Conservation (phyloP, 352 stramenopile species). For the Phytophthora pinifolia region DNA sequence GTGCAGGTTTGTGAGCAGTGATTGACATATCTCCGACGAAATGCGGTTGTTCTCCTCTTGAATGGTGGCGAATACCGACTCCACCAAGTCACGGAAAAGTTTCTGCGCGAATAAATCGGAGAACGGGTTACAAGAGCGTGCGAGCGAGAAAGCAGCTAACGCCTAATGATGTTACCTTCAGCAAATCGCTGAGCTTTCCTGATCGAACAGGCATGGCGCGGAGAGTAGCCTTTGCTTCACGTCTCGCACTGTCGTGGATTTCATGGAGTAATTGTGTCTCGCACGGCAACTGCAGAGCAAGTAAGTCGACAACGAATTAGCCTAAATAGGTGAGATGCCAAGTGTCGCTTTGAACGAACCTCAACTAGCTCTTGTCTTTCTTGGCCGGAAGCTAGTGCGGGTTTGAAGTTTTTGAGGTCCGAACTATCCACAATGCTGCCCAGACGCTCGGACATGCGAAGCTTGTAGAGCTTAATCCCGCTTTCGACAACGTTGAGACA, state of each 20-base stretch:
- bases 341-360: slow-evolving; percentile 18
- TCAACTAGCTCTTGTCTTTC: slow-evolving; percentile 39
- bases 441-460: slow-evolving; percentile 67
- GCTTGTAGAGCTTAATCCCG: slow-evolving; percentile 79
- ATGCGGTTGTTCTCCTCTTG: slow-evolving; percentile 74
- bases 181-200: slow-evolving; percentile 59
- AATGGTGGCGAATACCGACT: slow-evolving; percentile 65
- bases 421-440: slow-evolving; percentile 67
- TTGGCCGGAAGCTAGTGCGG: slow-evolving; percentile 32
- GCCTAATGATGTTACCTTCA: slow-evolving; percentile 40
- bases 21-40: slow-evolving; percentile 61
- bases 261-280: slow-evolving; percentile 50
- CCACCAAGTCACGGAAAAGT: slow-evolving; percentile 77
- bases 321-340: not conserved
- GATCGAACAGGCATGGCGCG: slow-evolving; percentile 68
- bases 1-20: slow-evolving; percentile 57
- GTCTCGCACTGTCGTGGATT: slow-evolving; percentile 53
- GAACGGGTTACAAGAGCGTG: too few relatives aligned
- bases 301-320: too few relatives aligned
- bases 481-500: slow-evolving; percentile 82
- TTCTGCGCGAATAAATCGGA: slow-evolving; percentile 37
- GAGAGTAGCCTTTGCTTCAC: slow-evolving; percentile 41
- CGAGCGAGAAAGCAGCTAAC: not conserved
- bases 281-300: slow-evolving; percentile 53
- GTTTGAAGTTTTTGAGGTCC: slow-evolving; percentile 62